A percentile compares a stretch with the other conserved stretches of the same genome.
These are phyloP conservation scores for Lipomyces orientalis DNA, from an alignment of 805 yeast species.

Conservation along the genomic window DNA sequence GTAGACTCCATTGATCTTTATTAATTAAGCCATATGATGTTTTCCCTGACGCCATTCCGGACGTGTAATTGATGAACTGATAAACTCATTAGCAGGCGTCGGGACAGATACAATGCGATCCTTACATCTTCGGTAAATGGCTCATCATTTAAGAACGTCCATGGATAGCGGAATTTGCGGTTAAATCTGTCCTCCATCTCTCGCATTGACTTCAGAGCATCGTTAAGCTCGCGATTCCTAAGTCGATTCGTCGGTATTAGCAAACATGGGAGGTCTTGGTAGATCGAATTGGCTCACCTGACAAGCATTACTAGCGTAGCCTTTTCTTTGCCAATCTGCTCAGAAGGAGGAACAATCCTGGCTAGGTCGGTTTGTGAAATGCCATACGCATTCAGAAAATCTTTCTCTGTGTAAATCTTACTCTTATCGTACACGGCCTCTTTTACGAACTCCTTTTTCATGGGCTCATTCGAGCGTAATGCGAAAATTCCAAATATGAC, in stretches of 20 bases:
- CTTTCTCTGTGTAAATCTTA: conserved; percentile 23
- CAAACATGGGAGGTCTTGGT: neutral
- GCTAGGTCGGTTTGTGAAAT: conserved; percentile 23
- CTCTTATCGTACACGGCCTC: neutral
- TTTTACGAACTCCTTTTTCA: neutral
- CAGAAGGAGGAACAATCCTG: conserved; percentile 18
- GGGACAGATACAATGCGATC: neutral
- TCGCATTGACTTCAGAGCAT: conserved; percentile 64
- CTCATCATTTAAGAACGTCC: conserved; percentile 89
- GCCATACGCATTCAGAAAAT: conserved; percentile 17
- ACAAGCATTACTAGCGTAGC: conserved; percentile 90
- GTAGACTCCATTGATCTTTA: conserved; percentile 79
- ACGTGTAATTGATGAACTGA: conserved; percentile 59
- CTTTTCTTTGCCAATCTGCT: conserved; percentile 61
- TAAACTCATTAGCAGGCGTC: neutral
- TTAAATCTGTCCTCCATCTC: conserved; percentile 82
- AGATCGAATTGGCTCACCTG: conserved; percentile 47
- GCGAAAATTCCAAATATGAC: conserved; percentile 9
- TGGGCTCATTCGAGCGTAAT: conserved; percentile 12
- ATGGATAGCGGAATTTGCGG: conserved; percentile 74
- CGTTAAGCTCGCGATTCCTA: conserved; percentile 65
- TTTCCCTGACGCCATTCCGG: conserved; percentile 64
- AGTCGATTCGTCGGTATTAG: neutral
- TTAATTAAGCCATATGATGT: conserved; percentile 77
- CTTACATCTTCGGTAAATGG: conserved; percentile 64